phyloP scores from a whole-genome alignment of 352 stramenopile species.

The Pythium utonaiense region DNA sequence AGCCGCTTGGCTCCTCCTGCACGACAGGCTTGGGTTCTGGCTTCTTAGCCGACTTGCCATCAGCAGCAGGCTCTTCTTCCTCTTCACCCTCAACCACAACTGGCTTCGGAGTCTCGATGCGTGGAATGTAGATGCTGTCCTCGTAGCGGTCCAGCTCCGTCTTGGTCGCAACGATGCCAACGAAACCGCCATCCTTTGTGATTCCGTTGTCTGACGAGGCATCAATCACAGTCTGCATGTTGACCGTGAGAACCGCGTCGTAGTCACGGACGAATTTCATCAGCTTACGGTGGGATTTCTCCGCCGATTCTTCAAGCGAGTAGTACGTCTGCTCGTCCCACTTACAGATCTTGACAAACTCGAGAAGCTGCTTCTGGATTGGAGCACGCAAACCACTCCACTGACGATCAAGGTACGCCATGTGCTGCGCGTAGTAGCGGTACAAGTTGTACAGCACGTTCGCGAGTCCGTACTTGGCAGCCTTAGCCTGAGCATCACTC shows the following conservation, averaged over 20 bases:
- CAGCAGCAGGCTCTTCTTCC: constrained; percentile 2
- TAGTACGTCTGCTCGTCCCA: constrained; percentile 99
- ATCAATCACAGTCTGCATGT: constrained; percentile 88
- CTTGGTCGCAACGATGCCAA: constrained; percentile 67
- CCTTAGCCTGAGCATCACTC: neutral
- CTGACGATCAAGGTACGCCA: constrained; percentile 75
- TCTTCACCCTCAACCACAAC: constrained; percentile 22
- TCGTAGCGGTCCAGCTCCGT: constrained; percentile 49
- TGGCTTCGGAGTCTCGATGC: constrained; percentile 19
- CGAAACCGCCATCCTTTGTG: constrained; percentile 76
- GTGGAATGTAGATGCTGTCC: constrained; percentile 36
- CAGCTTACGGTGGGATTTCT: constrained; percentile 98
- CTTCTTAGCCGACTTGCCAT: constrained; percentile 10
- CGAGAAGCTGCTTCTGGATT: constrained; percentile 96
- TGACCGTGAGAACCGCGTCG: constrained; percentile 73
- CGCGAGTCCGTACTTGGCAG: constrained; percentile 53
- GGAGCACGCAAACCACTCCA: constrained; percentile 86
- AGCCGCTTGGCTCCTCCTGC: constrained; percentile 9
- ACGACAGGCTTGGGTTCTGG: neutral
- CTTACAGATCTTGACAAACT: constrained; percentile 97
- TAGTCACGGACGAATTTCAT: constrained; percentile 96
- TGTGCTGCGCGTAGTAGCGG: constrained; percentile 94
- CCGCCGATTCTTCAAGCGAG: constrained; percentile 94
- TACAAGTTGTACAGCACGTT: constrained; percentile 93
- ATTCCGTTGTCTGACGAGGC: constrained; percentile 81